Evolutionary conservation across 83 land plant species (phyloP).

Genomic region (Picea mariana): DNA sequence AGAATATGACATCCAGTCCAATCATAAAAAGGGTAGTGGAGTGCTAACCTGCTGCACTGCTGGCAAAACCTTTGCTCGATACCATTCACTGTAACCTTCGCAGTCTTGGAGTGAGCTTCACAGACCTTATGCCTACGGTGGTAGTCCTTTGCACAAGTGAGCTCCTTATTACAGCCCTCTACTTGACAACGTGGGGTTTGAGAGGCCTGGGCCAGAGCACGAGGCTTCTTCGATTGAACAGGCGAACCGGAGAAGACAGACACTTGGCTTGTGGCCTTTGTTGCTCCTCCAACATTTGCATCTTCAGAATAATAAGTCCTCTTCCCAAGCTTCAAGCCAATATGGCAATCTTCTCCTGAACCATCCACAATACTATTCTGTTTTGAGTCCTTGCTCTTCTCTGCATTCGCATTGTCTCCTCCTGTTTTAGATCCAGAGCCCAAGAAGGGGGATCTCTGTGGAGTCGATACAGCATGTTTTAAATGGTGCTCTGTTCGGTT

Average conservation of each 20-base stretch:
- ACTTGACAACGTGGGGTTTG: slow-evolving; percentile 55
- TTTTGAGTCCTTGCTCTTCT: slow-evolving; percentile 4
- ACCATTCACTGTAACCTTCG: slow-evolving; percentile 49
- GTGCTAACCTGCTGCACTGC: slow-evolving; percentile 65
- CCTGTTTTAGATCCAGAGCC: slow-evolving; percentile 14
- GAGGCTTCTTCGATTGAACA: slow-evolving; percentile 18
- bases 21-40: too few relatives aligned
- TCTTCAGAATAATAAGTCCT: slow-evolving; percentile 27
- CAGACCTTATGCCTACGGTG: slow-evolving; percentile 66
- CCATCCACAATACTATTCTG: slow-evolving; percentile 10
- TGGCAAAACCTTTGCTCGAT: slow-evolving; percentile 65
- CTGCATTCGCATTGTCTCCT: neutral
- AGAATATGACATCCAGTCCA: too few relatives aligned
- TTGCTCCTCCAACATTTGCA: neutral
- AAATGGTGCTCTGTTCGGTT: neutral
- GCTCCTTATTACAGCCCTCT: slow-evolving; percentile 60
- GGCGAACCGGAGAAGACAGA: neutral
- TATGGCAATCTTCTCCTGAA: slow-evolving; percentile 14
- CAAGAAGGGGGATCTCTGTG: neutral
- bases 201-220: neutral
- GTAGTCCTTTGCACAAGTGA: slow-evolving; percentile 53
- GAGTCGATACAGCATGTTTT: neutral
- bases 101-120: slow-evolving; percentile 45
- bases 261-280: neutral
- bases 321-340: slow-evolving; percentile 31